Evolutionary conservation across 78 protist species (phyloP).

Genomic region (Guillardia theta): DNA sequence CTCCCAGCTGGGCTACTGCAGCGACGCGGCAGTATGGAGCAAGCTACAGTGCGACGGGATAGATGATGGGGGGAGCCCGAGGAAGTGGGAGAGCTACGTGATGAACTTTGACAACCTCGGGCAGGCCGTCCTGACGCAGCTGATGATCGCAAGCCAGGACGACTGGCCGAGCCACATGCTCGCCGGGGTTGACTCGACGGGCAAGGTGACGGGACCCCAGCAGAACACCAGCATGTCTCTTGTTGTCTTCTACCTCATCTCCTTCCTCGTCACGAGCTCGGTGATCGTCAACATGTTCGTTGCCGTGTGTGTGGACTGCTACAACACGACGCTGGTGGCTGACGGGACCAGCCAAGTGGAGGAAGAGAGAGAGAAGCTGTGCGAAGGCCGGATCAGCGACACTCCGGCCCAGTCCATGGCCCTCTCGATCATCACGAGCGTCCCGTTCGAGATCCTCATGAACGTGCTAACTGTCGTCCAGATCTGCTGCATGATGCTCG

Average conservation of each 20-base stretch:
- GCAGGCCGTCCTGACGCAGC: background rate
- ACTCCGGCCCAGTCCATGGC: background rate
- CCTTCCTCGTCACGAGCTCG: background rate
- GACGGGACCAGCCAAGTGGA: no score
- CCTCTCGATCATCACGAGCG: background rate
- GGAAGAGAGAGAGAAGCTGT: background rate
- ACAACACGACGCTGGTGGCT: background rate
- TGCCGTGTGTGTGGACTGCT: background rate
- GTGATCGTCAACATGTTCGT: background rate
- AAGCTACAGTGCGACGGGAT: background rate
- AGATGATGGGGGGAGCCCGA: background rate
- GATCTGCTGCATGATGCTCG: background rate
- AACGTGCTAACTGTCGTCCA: background rate
- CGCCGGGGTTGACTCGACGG: background rate
- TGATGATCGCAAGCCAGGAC: background rate
- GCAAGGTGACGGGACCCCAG: background rate
- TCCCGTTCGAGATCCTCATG: background rate
- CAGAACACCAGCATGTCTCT: background rate
- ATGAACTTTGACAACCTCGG: background rate
- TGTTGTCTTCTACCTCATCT: background rate
- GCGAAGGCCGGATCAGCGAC: background rate
- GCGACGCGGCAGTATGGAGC: background rate
- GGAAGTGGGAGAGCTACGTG: background rate
- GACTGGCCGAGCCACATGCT: slow-evolving; percentile 4
- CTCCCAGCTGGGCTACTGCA: background rate